Percentiles rank a stretch among this genome's conserved stretches.
These are phyloP conservation scores for Diatrype stigma DNA, from an alignment of 2,329 filamentous ascomycete genomes.

Conservation along the genomic window DNA sequence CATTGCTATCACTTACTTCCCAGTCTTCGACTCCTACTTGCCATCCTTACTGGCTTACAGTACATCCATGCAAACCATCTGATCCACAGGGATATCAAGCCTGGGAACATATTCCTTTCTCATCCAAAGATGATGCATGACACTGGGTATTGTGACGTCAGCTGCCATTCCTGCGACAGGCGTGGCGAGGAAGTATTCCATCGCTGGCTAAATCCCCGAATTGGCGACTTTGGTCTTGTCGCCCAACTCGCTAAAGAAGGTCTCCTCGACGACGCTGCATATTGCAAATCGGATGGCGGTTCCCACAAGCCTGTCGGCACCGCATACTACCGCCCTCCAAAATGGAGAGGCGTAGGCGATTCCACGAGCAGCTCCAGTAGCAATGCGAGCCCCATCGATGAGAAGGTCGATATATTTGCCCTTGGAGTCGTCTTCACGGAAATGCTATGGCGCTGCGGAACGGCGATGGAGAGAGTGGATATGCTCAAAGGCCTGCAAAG, in stretches of 20 bases:
- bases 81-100: slow-evolving; percentile 64
- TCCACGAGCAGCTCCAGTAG: neutral
- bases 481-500: slow-evolving; percentile 22
- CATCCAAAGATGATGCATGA: slow-evolving; percentile 29
- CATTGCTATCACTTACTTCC: slow-evolving; percentile 62
- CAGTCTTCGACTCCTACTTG: slow-evolving; percentile 51
- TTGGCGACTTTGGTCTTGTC: slow-evolving; percentile 65
- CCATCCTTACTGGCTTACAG: slow-evolving; percentile 56
- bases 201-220: slow-evolving; percentile 52
- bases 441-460: slow-evolving; percentile 50
- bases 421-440: slow-evolving; percentile 60
- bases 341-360: slow-evolving; percentile 10
- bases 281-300: neutral
- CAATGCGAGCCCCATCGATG: slow-evolving; percentile 29
- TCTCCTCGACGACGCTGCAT: slow-evolving; percentile 11
- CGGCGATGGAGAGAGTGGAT: slow-evolving; percentile 43
- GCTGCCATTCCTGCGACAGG: slow-evolving; percentile 16
- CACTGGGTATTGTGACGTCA: slow-evolving; percentile 24
- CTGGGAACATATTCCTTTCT: slow-evolving; percentile 63
- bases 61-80: slow-evolving; percentile 59
- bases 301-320: slow-evolving; percentile 51
- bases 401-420: slow-evolving; percentile 57
- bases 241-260: slow-evolving; percentile 41
- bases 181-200: neutral
- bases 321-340: slow-evolving; percentile 56